Conservation (phyloP, 1,284 basidiomycete species). For the Sporisorium iseilematis-ciliati region DNA sequence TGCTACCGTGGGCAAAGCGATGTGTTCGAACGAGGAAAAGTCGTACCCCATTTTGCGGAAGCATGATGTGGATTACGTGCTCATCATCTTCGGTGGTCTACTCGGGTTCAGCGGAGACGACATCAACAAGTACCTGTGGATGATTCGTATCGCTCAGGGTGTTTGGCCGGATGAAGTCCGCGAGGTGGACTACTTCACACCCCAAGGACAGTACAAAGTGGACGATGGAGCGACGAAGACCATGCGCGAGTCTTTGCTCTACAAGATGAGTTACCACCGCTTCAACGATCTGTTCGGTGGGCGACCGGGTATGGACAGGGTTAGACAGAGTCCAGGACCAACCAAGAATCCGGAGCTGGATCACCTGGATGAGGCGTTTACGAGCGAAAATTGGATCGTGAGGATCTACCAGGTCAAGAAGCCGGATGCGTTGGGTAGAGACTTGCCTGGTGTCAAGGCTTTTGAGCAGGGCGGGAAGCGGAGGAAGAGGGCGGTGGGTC, state of each 20-base stretch:
- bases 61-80: slow-evolving; percentile 97
- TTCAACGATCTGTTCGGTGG: slow-evolving; percentile 71
- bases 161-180: slow-evolving; percentile 99
- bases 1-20: slow-evolving; percentile 74
- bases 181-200: slow-evolving; percentile 93
- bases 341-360: slow-evolving; percentile 58
- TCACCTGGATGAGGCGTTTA: slow-evolving; percentile 68
- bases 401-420: slow-evolving; percentile 97
- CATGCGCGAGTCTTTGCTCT: slow-evolving; percentile 97
- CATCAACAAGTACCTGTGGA: slow-evolving; percentile 95
- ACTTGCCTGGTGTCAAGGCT: slow-evolving; percentile 77
- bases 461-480: slow-evolving; percentile 85
- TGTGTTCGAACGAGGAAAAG: slow-evolving; percentile 92
- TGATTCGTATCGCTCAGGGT: slow-evolving; percentile 93
- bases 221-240: slow-evolving; percentile 86
- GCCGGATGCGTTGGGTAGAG: slow-evolving; percentile 89
- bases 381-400: slow-evolving; percentile 69
- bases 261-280: slow-evolving; percentile 70
- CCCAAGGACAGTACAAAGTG: slow-evolving; percentile 91
- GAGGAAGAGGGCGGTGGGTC: slow-evolving; percentile 72
- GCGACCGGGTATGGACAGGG: slow-evolving; percentile 65
- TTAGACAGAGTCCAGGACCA: slow-evolving; percentile 53
- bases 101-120: slow-evolving; percentile 98
- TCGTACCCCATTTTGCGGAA: slow-evolving; percentile 96
- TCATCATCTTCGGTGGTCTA: slow-evolving; percentile 96